phyloP scores from a whole-genome alignment of 1,284 basidiomycete species.

The Lentinus polychrous region DNA sequence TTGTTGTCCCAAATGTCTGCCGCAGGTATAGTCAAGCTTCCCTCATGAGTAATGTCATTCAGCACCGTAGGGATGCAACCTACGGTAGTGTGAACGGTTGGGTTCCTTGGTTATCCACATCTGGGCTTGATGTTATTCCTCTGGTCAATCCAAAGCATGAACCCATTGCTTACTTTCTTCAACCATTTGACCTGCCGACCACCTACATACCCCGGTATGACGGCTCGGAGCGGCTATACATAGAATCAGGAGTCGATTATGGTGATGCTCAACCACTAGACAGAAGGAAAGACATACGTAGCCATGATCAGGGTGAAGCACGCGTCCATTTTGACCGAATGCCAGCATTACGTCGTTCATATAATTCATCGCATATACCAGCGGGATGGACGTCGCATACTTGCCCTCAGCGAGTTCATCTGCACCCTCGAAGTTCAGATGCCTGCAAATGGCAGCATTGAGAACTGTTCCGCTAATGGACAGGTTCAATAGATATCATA shows the following conservation, averaged over 20 bases:
- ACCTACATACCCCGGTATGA: constrained; percentile 22
- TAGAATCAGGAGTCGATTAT: no score
- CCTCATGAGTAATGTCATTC: not conserved
- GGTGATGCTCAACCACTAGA: no score
- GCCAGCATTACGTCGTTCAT: constrained; percentile 44
- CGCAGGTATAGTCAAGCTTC: not conserved
- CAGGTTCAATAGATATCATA: no score
- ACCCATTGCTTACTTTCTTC: constrained; percentile 12
- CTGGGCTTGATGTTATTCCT: constrained; percentile 2
- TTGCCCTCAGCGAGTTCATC: constrained; percentile 60
- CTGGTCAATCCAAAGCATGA: not conserved
- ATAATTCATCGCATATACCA: constrained; percentile 46
- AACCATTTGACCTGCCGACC: constrained; percentile 22
- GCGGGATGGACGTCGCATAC: constrained; percentile 55
- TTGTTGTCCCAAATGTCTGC: constrained; percentile 19
- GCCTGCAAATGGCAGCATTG: no score
- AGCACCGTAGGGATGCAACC: not conserved
- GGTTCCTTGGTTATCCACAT: constrained; percentile 17
- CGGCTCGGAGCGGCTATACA: constrained; percentile 15
- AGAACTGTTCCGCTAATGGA: no score
- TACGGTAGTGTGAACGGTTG: constrained; percentile 18
- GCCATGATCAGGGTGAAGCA: constrained; percentile 60
- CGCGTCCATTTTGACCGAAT: constrained; percentile 59
- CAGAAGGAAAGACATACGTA: constrained; percentile 19
- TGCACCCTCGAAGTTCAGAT: constrained; percentile 60